phyloP scores from a whole-genome alignment of 2,329 filamentous ascomycete species.

The Metarhizium humberi region DNA sequence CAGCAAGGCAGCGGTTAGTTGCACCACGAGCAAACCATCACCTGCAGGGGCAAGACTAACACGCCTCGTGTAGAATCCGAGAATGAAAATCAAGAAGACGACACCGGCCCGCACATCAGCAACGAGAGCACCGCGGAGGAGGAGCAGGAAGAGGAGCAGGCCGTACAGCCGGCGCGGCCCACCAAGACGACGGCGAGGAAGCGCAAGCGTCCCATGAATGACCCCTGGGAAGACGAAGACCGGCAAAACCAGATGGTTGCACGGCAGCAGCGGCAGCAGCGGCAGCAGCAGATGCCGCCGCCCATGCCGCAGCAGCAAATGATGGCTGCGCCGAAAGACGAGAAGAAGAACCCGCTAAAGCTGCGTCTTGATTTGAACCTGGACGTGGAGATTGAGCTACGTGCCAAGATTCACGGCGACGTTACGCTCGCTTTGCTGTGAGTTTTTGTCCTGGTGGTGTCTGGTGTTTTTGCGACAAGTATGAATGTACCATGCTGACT shows the following conservation, averaged over 20 bases:
- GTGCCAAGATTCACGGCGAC: slow-evolving; percentile 72
- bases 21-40: not conserved
- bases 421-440: slow-evolving; percentile 60
- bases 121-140: slow-evolving; percentile 10
- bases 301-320: slow-evolving; percentile 17
- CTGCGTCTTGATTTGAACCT: slow-evolving; percentile 62
- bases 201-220: slow-evolving; percentile 1
- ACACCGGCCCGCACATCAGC: slow-evolving; percentile 6
- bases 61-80: not conserved
- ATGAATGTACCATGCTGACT: not conserved
- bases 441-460: no score
- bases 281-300: slow-evolving; percentile 10
- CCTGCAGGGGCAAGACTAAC: not conserved
- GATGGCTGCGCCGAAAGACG: slow-evolving; percentile 16
- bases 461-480: no score
- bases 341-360: slow-evolving; percentile 53
- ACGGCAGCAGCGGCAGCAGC: slow-evolving; percentile 18
- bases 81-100: slow-evolving; percentile 6
- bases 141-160: slow-evolving; percentile 3
- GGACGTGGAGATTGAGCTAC: slow-evolving; percentile 71
- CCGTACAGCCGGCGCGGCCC: slow-evolving; percentile 2
- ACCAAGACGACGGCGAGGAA: slow-evolving; percentile 4
- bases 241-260: slow-evolving; percentile 14
- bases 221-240: slow-evolving; percentile 6
- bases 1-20: slow-evolving; percentile 1